These are phyloP conservation scores for Naganishia randhawae DNA, from an alignment of 768 basidiomycete species.

Conservation along the genomic window DNA sequence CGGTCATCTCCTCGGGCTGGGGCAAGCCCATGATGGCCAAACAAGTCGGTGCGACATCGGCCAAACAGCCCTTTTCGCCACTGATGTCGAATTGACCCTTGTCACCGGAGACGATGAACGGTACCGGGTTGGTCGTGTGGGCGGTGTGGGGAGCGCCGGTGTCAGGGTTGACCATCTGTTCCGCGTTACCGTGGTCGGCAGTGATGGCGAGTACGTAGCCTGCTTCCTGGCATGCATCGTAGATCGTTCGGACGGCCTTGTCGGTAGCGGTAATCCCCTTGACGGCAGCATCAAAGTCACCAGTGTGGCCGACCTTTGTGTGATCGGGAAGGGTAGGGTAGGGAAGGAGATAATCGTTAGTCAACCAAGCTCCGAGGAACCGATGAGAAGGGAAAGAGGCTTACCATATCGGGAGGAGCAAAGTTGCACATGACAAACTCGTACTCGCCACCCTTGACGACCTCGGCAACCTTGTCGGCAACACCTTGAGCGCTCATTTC, in stretches of 20 bases:
- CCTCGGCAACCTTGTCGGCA: constrained; percentile 85
- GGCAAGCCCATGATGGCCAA: constrained; percentile 64
- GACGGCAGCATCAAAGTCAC: constrained; percentile 84
- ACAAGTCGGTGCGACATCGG: constrained; percentile 86
- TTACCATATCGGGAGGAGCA: constrained; percentile 94
- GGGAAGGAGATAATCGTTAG: neutral
- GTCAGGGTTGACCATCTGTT: constrained; percentile 80
- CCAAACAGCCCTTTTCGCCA: constrained; percentile 68
- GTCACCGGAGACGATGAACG: constrained; percentile 72
- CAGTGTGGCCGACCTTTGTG: constrained; percentile 85
- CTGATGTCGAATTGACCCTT: constrained; percentile 59
- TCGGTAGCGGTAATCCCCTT: constrained; percentile 84
- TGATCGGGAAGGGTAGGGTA: neutral
- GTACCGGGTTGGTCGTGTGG: constrained; percentile 62
- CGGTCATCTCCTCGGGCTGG: constrained; percentile 45
- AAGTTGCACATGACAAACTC: constrained; percentile 98
- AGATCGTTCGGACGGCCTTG: constrained; percentile 79
- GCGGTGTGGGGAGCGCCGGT: constrained; percentile 80
- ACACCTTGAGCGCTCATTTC: constrained; percentile 84
- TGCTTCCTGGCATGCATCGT: constrained; percentile 75
- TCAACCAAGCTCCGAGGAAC: no score
- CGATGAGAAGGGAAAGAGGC: neutral
- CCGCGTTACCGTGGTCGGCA: constrained; percentile 92
- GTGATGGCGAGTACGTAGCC: constrained; percentile 85
- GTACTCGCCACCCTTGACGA: constrained; percentile 64